These are phyloP conservation scores for Zygosaccharomyces bisporus DNA, from an alignment of 805 yeast species.

Conservation along the genomic window DNA sequence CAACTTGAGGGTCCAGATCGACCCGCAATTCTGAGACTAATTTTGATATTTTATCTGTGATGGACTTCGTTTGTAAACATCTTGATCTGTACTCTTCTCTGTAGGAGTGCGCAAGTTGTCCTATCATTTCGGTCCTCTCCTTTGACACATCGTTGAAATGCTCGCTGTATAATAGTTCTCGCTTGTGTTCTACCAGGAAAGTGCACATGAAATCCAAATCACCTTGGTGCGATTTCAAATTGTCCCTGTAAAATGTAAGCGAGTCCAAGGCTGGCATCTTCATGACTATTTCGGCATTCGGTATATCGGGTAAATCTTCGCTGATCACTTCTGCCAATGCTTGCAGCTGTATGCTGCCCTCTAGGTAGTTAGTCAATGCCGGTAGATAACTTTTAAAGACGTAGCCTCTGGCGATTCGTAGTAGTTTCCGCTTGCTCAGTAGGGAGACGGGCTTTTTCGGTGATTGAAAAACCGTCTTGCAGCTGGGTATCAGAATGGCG, in stretches of 20 bases:
- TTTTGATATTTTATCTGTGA: conserved; percentile 15
- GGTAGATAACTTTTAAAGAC: conserved; percentile 35
- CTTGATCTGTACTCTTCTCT: conserved; percentile 23
- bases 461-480: conserved; percentile 28
- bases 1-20: conserved; percentile 14
- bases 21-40: conserved; percentile 25
- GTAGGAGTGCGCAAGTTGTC: conserved; percentile 12
- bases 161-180: conserved; percentile 21
- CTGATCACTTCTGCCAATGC: conserved; percentile 15
- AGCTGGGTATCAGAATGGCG: conserved; percentile 28
- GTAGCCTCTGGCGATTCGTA: conserved; percentile 32
- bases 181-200: conserved; percentile 23
- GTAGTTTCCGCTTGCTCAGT: conserved; percentile 34
- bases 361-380: conserved; percentile 26
- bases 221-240: conserved; percentile 7
- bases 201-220: conserved; percentile 11
- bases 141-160: conserved; percentile 23
- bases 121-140: conserved; percentile 7
- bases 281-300: conserved; percentile 8
- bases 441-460: conserved; percentile 37
- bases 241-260: conserved; percentile 3
- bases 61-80: conserved; percentile 7
- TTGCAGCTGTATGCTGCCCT: conserved; percentile 21
- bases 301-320: conserved; percentile 11
- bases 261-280: conserved; percentile 22